These are phyloP conservation scores for Coemansia sp. DNA, from an alignment of 192 early-diverging fungal species.

Conservation along the genomic window DNA sequence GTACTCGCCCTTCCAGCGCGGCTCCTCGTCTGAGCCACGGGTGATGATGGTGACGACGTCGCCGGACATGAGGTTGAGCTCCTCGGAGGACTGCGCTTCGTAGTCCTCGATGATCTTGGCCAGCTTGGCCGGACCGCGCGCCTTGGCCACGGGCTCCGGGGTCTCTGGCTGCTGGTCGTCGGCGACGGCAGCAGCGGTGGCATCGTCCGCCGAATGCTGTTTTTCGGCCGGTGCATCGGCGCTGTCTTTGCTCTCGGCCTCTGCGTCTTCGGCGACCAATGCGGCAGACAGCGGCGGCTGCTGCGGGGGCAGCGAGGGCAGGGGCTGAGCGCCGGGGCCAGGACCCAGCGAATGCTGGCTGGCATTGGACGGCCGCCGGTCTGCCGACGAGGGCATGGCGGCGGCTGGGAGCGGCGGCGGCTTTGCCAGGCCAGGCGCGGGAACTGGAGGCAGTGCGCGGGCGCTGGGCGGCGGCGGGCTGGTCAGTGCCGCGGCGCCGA, in stretches of 20 bases:
- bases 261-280: background rate
- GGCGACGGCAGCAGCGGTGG: background rate
- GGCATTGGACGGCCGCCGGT: constrained; percentile 17
- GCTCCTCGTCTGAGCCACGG: constrained; percentile 54
- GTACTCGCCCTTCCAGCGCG: constrained; percentile 72
- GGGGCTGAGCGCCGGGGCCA: background rate
- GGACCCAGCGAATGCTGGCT: background rate
- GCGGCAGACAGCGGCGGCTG: background rate
- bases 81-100: constrained; percentile 60
- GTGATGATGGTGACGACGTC: constrained; percentile 69
- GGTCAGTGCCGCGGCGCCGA: background rate
- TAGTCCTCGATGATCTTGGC: constrained; percentile 72
- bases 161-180: constrained; percentile 3
- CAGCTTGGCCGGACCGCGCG: constrained; percentile 34
- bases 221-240: constrained; percentile 11
- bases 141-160: constrained; percentile 8
- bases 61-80: constrained; percentile 63
- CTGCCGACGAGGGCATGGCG: constrained; percentile 11
- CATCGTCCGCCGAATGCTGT: background rate
- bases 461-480: constrained; percentile 19
- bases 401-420: constrained; percentile 22
- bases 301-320: background rate
- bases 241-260: background rate
- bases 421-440: constrained; percentile 13
- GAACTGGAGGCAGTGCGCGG: constrained; percentile 26